These are phyloP conservation scores for Rhodosporidiobolus sp. DNA, from an alignment of 768 basidiomycete species.

Conservation along the genomic window DNA sequence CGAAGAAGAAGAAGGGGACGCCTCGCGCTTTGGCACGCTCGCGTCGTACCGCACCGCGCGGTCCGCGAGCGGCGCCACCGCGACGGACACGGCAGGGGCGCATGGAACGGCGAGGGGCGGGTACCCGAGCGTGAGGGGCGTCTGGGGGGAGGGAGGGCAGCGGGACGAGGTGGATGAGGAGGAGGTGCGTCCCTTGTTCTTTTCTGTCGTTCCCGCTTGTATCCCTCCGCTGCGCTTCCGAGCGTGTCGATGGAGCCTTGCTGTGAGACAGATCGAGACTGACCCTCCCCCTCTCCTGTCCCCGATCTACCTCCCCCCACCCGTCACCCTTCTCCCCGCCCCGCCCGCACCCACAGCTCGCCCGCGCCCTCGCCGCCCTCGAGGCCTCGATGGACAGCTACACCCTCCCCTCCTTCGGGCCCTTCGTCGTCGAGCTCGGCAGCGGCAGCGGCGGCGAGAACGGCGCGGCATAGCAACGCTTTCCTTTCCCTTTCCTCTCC, in stretches of 20 bases:
- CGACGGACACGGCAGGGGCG: background rate
- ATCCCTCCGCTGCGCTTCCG: no score
- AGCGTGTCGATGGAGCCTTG: no score
- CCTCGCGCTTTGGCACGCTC: background rate
- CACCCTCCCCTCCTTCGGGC: conserved; percentile 10
- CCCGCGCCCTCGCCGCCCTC: conserved; percentile 5
- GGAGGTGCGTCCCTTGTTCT: no score
- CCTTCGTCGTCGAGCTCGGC: conserved; percentile 20
- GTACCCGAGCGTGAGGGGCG: no score
- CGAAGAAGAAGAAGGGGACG: background rate
- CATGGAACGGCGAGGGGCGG: background rate
- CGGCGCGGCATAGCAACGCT: no score
- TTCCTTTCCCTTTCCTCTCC: no score
- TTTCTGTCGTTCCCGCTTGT: no score
- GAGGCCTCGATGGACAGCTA: conserved; percentile 14
- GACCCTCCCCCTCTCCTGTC: background rate
- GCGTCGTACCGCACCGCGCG: background rate
- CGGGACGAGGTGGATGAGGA: no score
- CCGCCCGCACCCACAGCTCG: background rate
- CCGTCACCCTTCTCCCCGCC: background rate
- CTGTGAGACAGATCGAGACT: no score
- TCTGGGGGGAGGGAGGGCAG: no score
- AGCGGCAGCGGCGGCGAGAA: background rate
- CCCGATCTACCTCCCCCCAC: no score
- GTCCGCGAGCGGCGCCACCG: background rate